Evolutionary conservation across 2,329 filamentous ascomycete species (phyloP), one percentile per base, ranked within the genome.

Genomic region (Penicillium brasilianum): DNA sequence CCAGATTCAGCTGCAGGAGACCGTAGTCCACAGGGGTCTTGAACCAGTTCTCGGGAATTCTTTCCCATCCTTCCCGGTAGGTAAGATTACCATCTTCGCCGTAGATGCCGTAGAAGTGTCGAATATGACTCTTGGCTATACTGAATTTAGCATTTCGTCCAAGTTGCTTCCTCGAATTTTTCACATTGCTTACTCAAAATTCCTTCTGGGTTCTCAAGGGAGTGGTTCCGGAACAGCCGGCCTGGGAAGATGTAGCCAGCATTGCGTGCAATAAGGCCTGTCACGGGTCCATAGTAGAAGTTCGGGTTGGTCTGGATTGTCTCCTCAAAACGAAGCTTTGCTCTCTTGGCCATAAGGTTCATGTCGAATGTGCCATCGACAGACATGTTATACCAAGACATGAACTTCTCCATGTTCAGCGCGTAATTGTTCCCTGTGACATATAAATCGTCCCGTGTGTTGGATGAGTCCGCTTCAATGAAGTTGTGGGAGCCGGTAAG

Each of bases 1-100:
- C 83, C 13, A 74, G 50, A 32, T 75, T 79, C 8, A 80, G 70
- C 28, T 78, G 72, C 6, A 82, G 66, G 8, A 84, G 72, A n/a
- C 79, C 78, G 59, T 83, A 85, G 52, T 84, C 82, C 0, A 77
- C 68, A 0, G 74, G 71, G 5, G 68, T 74, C 43, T 78, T 77
- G 70, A 82, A 85, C 80, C 82, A 85, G 71, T 85, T 85, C 25
- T 80, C 75, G 0, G 84, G 83, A 44, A 85, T 83, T 3, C 78
- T 76, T 65, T 85, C 83, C 66, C 79, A 79, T n/a, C 84, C 83
- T 25, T 76, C 67, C 9, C 77, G 78, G 64, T 84, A 80, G 4
- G 74, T 76, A 41, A 82, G 67, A 43, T 77, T 74, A 9, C 75
- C 77, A 7, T 80, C 73, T 5, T 76, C 72, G 22, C 78, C 77